phyloP scores from a whole-genome alignment of 2,329 filamentous ascomycete species.

The Acrocalymma vagum region DNA sequence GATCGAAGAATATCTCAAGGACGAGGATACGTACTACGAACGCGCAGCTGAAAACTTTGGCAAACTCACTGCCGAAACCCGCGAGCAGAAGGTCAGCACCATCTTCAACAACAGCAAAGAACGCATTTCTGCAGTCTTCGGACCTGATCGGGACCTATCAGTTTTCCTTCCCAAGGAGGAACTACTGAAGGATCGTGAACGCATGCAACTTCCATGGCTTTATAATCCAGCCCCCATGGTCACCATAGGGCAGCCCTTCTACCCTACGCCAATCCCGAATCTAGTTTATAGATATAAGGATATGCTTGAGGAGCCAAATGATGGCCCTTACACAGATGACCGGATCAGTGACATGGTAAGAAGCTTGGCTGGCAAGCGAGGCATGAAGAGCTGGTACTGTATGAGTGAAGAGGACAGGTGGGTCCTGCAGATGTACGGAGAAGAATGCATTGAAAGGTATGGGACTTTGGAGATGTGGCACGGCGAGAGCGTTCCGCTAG shows the following conservation, averaged over 20 bases:
- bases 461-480: slow-evolving; percentile 36
- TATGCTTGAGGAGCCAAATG: slow-evolving; percentile 19
- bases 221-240: slow-evolving; percentile 1
- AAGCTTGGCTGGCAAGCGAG: slow-evolving; percentile 5
- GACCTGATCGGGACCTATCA: slow-evolving; percentile 3
- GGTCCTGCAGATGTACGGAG: slow-evolving; percentile 37
- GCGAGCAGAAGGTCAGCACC: slow-evolving; percentile 16
- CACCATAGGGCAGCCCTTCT: too few species aligned
- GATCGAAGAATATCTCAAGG: slow-evolving; percentile 19
- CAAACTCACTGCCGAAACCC: slow-evolving; percentile 13
- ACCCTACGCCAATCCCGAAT: slow-evolving; percentile 2
- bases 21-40: slow-evolving; percentile 31
- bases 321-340: slow-evolving; percentile 9
- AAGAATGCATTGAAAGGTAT: slow-evolving; percentile 37
- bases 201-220: slow-evolving; percentile 9
- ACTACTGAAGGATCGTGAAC: slow-evolving; percentile 27
- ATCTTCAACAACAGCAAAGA: slow-evolving; percentile 24
- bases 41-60: slow-evolving; percentile 18
- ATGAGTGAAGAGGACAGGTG: slow-evolving; percentile 30
- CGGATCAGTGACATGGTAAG: slow-evolving; percentile 17
- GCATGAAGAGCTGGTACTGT: slow-evolving; percentile 18
- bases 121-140: slow-evolving; percentile 15
- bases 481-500: slow-evolving; percentile 31
- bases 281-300: slow-evolving; percentile 15
- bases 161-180: slow-evolving; percentile 22